Evolutionary conservation across 257 asterid species (phyloP).

Genomic region (Solanum virginianum): DNA sequence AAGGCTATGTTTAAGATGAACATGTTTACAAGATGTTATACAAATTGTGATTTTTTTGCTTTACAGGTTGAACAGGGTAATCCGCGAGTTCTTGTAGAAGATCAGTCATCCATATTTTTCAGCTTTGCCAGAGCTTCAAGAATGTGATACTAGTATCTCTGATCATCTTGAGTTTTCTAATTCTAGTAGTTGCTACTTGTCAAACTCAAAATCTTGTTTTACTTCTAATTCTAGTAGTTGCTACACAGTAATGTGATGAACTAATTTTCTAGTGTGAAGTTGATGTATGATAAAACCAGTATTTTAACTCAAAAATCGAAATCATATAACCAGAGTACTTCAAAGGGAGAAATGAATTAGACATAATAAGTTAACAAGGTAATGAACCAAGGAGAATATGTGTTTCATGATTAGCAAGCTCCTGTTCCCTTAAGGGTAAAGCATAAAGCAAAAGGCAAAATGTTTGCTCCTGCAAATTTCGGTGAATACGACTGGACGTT

Average conservation of each 20-base stretch:
- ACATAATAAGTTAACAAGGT: neutral
- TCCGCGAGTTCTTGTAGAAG: conserved; percentile 19
- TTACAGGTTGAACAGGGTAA: conserved; percentile 36
- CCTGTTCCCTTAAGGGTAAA: neutral
- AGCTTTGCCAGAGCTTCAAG: conserved; percentile 33
- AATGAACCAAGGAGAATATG: neutral
- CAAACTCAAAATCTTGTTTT: neutral
- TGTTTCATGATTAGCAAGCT: neutral
- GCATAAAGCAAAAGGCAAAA: neutral
- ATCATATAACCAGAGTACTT: neutral
- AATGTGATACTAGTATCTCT: conserved; percentile 4
- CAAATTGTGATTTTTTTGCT: neutral
- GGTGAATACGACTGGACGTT: conserved; percentile 1
- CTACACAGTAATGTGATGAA: neutral
- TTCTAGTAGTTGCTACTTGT: neutral
- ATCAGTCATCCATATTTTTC: conserved; percentile 19
- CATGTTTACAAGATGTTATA: neutral
- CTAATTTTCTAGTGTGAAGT: neutral
- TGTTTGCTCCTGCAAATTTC: neutral
- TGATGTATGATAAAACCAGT: neutral
- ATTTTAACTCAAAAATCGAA: neutral
- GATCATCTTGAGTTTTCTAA: neutral
- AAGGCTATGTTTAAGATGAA: neutral
- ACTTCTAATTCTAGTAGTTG: neutral
- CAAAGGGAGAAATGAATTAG: too few relatives aligned